A percentile compares a stretch with the other conserved stretches of the same genome.
phyloP scores from a whole-genome alignment of 768 basidiomycete genomes.

The Auricularia sp. region DNA sequence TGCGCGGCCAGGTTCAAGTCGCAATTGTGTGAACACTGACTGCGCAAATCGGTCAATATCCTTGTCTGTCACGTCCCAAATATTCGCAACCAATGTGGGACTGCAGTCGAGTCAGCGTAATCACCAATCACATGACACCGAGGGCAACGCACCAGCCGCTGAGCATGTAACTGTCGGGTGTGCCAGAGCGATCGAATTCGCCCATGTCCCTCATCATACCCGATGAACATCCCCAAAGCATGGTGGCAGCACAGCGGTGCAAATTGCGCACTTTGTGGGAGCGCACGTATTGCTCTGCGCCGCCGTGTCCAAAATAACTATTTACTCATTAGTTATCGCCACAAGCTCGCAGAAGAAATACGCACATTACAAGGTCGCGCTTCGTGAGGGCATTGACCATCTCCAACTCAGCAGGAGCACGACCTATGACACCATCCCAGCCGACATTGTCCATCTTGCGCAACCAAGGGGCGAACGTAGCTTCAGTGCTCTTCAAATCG shows the following conservation, averaged over 20 bases:
- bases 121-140: not conserved
- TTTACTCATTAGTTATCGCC: not conserved
- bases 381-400: slow-evolving; percentile 58
- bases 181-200: slow-evolving; percentile 86
- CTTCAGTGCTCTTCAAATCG: slow-evolving; percentile 77
- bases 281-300: slow-evolving; percentile 87
- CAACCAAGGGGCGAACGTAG: slow-evolving; percentile 71
- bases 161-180: slow-evolving; percentile 92
- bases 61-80: slow-evolving; percentile 97
- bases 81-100: slow-evolving; percentile 84
- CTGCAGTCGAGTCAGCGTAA: slow-evolving; percentile 28
- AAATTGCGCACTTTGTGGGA: slow-evolving; percentile 78
- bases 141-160: slow-evolving; percentile 74
- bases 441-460: slow-evolving; percentile 58
- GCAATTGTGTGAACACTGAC: slow-evolving; percentile 66
- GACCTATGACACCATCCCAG: slow-evolving; percentile 77
- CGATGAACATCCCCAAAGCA: slow-evolving; percentile 99
- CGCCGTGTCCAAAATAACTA: slow-evolving; percentile 96
- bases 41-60: slow-evolving; percentile 93
- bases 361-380: slow-evolving; percentile 86
- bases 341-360: slow-evolving; percentile 12
- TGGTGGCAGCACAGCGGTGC: slow-evolving; percentile 78
- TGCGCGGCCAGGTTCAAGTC: slow-evolving; percentile 30
- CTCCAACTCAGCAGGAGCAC: slow-evolving; percentile 74
- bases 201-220: slow-evolving; percentile 83